Percentiles rank a stretch among this genome's conserved stretches.
These are phyloP conservation scores for Elsinoe ampelina DNA, from an alignment of 2,329 filamentous ascomycete species.

Conservation along the genomic window DNA sequence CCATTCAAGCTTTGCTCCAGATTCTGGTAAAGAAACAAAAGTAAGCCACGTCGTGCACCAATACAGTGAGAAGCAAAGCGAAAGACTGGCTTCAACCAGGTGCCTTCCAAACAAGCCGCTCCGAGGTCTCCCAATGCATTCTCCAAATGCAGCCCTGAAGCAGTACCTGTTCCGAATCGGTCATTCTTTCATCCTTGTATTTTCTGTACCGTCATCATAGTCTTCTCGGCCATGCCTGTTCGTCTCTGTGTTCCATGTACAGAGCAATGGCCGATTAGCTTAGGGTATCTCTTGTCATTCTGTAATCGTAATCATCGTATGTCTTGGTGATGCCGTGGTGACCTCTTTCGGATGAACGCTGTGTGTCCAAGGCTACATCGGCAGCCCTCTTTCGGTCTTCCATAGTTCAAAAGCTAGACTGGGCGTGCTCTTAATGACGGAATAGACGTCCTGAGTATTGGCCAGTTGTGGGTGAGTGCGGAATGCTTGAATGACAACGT, in stretches of 20 bases:
- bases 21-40: not conserved
- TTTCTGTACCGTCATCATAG: not conserved
- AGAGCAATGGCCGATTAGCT: not conserved
- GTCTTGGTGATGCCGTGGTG: not conserved
- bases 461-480: slow-evolving; percentile 37
- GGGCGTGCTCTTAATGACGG: slow-evolving; percentile 36
- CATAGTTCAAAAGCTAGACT: slow-evolving; percentile 41
- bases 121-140: not conserved
- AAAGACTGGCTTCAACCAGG: not conserved
- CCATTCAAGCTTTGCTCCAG: not conserved
- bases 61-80: not conserved
- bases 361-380: slow-evolving; percentile 22
- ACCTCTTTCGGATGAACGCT: not conserved
- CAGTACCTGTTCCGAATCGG: not conserved
- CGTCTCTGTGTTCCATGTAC: slow-evolving; percentile 1
- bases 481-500: slow-evolving; percentile 40
- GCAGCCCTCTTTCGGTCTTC: slow-evolving; percentile 39
- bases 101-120: not conserved
- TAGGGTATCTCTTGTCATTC: not conserved
- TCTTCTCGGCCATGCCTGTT: not conserved
- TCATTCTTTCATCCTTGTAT: not conserved
- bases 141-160: not conserved
- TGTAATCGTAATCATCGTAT: slow-evolving; percentile 1
- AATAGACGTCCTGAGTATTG: slow-evolving; percentile 37
- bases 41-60: not conserved